Conservation (phyloP, 2,329 filamentous ascomycete genomes). For the Knoxdaviesia capensis region DNA sequence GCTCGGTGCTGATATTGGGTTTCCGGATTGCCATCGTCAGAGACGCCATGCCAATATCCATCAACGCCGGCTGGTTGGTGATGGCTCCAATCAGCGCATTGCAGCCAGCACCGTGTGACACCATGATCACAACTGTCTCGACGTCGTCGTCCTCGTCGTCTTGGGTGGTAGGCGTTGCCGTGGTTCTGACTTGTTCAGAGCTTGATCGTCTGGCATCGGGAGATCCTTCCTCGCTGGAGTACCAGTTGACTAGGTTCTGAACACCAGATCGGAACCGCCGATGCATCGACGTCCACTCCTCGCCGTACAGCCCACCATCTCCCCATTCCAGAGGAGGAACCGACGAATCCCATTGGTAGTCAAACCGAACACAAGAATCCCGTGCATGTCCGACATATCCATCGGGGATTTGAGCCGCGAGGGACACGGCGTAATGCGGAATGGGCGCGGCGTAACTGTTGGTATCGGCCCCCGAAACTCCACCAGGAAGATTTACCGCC, state of each 20-base stretch:
- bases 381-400: conserved; percentile 83
- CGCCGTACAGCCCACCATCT: conserved; percentile 67
- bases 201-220: conserved; percentile 16
- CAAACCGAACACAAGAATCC: conserved; percentile 68
- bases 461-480: too few species aligned
- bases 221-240: conserved; percentile 34
- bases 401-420: conserved; percentile 60
- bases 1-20: conserved; percentile 8
- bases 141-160: conserved; percentile 38
- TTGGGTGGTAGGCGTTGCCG: conserved; percentile 11
- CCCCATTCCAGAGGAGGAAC: conserved; percentile 62
- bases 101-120: conserved; percentile 89
- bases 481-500: conserved; percentile 1
- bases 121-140: conserved; percentile 65
- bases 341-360: conserved; percentile 94
- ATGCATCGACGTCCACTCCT: conserved; percentile 96
- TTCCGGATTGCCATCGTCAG: conserved; percentile 70
- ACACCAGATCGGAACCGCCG: conserved; percentile 66
- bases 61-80: conserved; percentile 74
- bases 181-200: conserved; percentile 7
- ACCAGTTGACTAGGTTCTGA: conserved; percentile 68
- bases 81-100: conserved; percentile 88
- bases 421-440: conserved; percentile 67
- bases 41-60: conserved; percentile 79
- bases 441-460: conserved; percentile 48